Percentiles rank a stretch among this genome's conserved stretches.
Conservation (phyloP, 1,284 basidiomycete species). For the Sutorius eximius region DNA sequence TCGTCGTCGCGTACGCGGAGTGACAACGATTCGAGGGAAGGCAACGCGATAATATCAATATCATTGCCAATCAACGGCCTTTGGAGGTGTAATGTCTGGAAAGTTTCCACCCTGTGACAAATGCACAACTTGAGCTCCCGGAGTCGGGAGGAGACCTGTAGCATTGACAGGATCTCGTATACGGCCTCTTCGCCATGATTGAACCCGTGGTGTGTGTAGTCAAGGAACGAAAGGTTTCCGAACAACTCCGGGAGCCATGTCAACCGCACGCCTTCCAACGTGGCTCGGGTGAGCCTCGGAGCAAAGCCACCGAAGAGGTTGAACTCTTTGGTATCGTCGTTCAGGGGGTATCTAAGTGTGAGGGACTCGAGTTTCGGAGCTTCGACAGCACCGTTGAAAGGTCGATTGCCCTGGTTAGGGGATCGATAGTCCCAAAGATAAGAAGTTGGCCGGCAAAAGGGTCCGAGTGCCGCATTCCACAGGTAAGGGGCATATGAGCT, state of each 20-base stretch:
- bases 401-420: constrained; percentile 5
- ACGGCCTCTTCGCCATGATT: constrained; percentile 46
- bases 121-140: constrained; percentile 47
- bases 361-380: constrained; percentile 55
- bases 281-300: constrained; percentile 52
- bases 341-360: constrained; percentile 55
- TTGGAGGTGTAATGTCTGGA: constrained; percentile 19
- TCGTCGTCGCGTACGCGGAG: constrained; percentile 46
- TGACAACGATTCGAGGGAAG: constrained; percentile 42
- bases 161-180: constrained; percentile 47
- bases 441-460: constrained; percentile 38
- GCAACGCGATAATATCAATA: constrained; percentile 33
- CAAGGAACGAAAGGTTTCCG: constrained; percentile 56
- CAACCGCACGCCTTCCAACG: constrained; percentile 62
- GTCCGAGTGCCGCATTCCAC: constrained; percentile 61
- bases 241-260: constrained; percentile 61
- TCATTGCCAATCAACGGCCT: constrained; percentile 13
- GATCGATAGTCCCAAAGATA: constrained; percentile 28
- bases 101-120: constrained; percentile 22
- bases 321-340: constrained; percentile 68
- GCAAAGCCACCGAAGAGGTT: constrained; percentile 61
- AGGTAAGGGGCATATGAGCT: constrained; percentile 56
- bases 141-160: constrained; percentile 46
- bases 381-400: constrained; percentile 10
- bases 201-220: constrained; percentile 63